phyloP scores from a whole-genome alignment of 2,329 filamentous ascomycete genomes.

The Gyromitra esculenta region DNA sequence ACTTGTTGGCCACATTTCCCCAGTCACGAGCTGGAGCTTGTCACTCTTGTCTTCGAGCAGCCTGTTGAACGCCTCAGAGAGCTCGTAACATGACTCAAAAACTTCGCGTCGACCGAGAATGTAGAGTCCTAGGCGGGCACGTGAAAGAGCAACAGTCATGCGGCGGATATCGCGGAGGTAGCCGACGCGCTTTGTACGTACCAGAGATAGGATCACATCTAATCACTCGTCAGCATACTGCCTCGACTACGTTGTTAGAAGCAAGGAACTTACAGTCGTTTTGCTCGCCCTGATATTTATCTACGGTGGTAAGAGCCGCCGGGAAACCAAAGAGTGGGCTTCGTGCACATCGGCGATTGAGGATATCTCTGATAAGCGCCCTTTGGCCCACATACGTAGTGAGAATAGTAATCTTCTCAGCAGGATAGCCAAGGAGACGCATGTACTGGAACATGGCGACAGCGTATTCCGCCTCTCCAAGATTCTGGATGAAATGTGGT shows the following conservation, averaged over 20 bases:
- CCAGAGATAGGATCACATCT: slow-evolving; percentile 94
- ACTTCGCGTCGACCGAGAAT: slow-evolving; percentile 87
- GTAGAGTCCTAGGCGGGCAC: slow-evolving; percentile 89
- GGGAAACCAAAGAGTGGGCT: slow-evolving; percentile 89
- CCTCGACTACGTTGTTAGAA: too few relatives aligned
- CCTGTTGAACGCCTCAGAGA: slow-evolving; percentile 83
- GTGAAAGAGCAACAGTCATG: slow-evolving; percentile 91
- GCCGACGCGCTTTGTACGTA: slow-evolving; percentile 85
- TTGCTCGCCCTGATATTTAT: slow-evolving; percentile 99
- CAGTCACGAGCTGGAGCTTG: slow-evolving; percentile 81
- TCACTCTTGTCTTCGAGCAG: slow-evolving; percentile 74
- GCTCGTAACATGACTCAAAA: slow-evolving; percentile 88
- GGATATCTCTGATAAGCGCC: slow-evolving; percentile 86
- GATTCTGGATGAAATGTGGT: slow-evolving; percentile 94
- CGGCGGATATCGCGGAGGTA: slow-evolving; percentile 94
- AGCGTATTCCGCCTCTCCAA: slow-evolving; percentile 96
- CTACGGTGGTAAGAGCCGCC: slow-evolving; percentile 85
- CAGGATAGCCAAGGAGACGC: slow-evolving; percentile 92
- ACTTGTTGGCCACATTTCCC: slow-evolving; percentile 82
- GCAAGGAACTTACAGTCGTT: slow-evolving; percentile 83
- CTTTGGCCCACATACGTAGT: slow-evolving; percentile 93
- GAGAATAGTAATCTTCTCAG: slow-evolving; percentile 82
- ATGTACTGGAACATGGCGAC: slow-evolving; percentile 98
- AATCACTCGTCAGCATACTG: slow-evolving; percentile 32
- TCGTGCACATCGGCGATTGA: slow-evolving; percentile 81